Conservation (phyloP, 306 rosid genomes). For the Ormosia emarginata region DNA sequence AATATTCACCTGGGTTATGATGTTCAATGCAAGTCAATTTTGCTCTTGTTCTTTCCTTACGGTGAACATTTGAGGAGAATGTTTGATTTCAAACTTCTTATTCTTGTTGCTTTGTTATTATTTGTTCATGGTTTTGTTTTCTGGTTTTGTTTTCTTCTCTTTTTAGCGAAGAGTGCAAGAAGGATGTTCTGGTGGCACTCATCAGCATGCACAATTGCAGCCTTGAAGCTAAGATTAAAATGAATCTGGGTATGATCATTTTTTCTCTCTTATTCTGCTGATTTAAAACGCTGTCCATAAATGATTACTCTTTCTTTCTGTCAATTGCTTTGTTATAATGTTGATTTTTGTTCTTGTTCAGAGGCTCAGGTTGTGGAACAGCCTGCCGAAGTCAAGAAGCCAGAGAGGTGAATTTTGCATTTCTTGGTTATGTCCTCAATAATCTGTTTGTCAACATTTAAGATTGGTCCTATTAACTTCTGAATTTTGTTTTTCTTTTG, state of each 20-base stretch:
- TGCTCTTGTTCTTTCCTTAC: too few relatives aligned
- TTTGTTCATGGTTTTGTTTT: not conserved
- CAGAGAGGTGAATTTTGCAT: slow-evolving; percentile 38
- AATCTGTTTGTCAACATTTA: not conserved
- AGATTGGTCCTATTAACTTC: not conserved
- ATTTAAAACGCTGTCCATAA: too few relatives aligned
- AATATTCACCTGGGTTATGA: too few relatives aligned
- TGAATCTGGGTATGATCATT: slow-evolving; percentile 49
- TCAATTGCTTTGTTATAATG: not conserved
- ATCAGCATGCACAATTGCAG: slow-evolving; percentile 82
- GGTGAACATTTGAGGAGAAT: too few relatives aligned
- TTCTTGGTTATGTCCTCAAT: not conserved
- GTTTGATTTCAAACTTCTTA: too few relatives aligned
- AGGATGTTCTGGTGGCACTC: slow-evolving; percentile 70
- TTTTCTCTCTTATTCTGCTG: not conserved
- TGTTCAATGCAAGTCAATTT: too few relatives aligned
- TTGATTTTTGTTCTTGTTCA: not conserved
- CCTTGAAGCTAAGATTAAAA: slow-evolving; percentile 77
- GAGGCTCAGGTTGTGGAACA: slow-evolving; percentile 76
- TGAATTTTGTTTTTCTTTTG: not conserved
- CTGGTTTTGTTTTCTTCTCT: not conserved
- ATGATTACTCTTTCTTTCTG: not conserved
- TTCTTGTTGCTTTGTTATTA: not conserved
- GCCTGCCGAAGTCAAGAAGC: slow-evolving; percentile 42
- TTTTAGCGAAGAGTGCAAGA: slow-evolving; percentile 69